phyloP scores from a whole-genome alignment of 495 filamentous ascomycete genomes.

The Talaromyces stipitatus region DNA sequence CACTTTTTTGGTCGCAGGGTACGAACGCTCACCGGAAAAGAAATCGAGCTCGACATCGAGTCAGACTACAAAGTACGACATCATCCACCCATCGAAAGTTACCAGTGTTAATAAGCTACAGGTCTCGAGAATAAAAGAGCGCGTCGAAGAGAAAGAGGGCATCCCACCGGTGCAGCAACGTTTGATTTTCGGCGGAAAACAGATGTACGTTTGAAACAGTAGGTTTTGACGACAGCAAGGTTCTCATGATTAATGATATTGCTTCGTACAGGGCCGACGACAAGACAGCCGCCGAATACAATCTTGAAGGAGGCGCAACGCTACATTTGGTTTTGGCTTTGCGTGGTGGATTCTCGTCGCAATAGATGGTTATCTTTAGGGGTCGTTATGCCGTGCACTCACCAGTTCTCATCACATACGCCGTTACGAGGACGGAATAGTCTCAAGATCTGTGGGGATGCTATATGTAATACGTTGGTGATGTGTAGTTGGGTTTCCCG shows the following conservation, averaged over 20 bases:
- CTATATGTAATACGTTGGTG: no score
- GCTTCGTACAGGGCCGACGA: slow-evolving; percentile 72
- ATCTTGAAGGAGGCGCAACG: slow-evolving; percentile 85
- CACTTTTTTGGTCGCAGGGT: slow-evolving; percentile 51
- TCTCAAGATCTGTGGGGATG: neutral
- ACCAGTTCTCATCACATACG: neutral
- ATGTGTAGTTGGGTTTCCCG: neutral
- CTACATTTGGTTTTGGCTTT: slow-evolving; percentile 93
- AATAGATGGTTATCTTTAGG: neutral
- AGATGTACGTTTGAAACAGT: slow-evolving; percentile 61
- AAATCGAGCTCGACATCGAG: slow-evolving; percentile 98
- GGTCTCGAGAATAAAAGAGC: slow-evolving; percentile 95
- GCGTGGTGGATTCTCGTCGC: slow-evolving; percentile 61
- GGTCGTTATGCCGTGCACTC: no score
- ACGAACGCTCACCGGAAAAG: slow-evolving; percentile 94
- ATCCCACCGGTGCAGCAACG: slow-evolving; percentile 97
- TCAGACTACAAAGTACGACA: slow-evolving; percentile 71
- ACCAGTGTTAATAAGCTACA: slow-evolving; percentile 17
- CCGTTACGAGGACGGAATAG: neutral
- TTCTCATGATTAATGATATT: neutral
- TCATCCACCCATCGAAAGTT: neutral
- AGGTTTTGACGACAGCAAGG: neutral
- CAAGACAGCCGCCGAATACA: slow-evolving; percentile 77
- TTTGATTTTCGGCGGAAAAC: slow-evolving; percentile 92
- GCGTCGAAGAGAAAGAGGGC: slow-evolving; percentile 96